Evolutionary conservation across 257 asterid genomes (phyloP).

Genomic region (Linaria vulgaris): DNA sequence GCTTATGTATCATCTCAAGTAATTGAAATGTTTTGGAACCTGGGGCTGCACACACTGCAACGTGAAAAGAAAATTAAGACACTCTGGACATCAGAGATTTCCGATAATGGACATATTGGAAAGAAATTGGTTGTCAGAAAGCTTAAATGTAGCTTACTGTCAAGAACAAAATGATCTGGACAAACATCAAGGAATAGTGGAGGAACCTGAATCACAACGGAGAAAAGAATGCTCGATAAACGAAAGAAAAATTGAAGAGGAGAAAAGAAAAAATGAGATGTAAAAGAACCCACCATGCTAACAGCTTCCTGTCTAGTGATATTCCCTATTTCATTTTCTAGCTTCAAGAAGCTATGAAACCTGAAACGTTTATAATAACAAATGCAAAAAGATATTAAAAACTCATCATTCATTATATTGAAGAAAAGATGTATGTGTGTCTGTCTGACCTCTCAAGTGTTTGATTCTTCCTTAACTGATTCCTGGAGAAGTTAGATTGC

Average conservation of each 20-base stretch:
- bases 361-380: constrained; percentile 41
- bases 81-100: constrained; percentile 23
- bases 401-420: no score
- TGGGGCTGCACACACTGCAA: constrained; percentile 99
- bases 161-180: constrained; percentile 91
- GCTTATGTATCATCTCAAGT: constrained; percentile 91
- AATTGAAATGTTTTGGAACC: constrained; percentile 97
- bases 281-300: constrained; percentile 78
- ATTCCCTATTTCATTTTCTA: constrained; percentile 93
- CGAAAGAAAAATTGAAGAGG: constrained; percentile 15
- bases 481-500: constrained; percentile 94
- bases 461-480: constrained; percentile 84
- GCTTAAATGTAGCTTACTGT: constrained; percentile 66
- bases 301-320: constrained; percentile 98
- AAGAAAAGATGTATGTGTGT: no score
- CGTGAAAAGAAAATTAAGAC: constrained; percentile 29
- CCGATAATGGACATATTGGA: constrained; percentile 2
- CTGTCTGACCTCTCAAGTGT: constrained; percentile 87
- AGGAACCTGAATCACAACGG: constrained; percentile 74
- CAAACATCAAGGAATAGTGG: constrained; percentile 94
- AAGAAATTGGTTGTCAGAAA: constrained; percentile 16
- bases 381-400: constrained; percentile 8
- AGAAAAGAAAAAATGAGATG: constrained; percentile 13
- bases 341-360: constrained; percentile 93
- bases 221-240: constrained; percentile 16